phyloP scores from a whole-genome alignment of 2,329 filamentous ascomycete genomes.

The Tolypocladium ophioglossoides region DNA sequence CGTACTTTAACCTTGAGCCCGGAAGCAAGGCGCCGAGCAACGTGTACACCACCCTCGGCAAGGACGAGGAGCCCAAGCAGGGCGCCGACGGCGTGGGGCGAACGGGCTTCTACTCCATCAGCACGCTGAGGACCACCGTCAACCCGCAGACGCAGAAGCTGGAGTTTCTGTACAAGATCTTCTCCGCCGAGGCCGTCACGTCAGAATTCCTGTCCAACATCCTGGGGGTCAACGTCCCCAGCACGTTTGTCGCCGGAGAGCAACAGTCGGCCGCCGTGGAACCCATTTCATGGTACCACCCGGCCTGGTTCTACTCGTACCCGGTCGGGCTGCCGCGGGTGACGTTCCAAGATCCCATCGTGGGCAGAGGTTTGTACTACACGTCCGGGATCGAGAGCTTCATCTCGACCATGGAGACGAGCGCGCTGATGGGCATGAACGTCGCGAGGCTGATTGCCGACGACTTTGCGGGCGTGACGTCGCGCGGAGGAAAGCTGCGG shows the following conservation, averaged over 20 bases:
- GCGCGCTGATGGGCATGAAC: conserved; percentile 80
- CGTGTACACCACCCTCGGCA: conserved; percentile 72
- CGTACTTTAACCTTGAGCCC: conserved; percentile 58
- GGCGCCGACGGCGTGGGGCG: conserved; percentile 54
- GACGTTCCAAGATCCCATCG: conserved; percentile 71
- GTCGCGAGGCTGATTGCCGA: conserved; percentile 63
- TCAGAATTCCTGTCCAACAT: conserved; percentile 41
- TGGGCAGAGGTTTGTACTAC: conserved; percentile 60
- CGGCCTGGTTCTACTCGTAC: conserved; percentile 74
- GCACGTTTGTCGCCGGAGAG: conserved; percentile 20
- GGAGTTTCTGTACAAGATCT: conserved; percentile 57
- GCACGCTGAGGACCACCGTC: conserved; percentile 52
- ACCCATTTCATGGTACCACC: conserved; percentile 64
- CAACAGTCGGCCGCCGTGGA: conserved; percentile 11
- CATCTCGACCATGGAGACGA: conserved; percentile 97
- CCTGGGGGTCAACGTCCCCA: conserved; percentile 36
- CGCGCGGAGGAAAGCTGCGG: not conserved
- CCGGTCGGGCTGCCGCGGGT: conserved; percentile 75
- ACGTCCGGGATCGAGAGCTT: conserved; percentile 79
- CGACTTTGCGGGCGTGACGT: conserved; percentile 28
- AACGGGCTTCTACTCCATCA: conserved; percentile 78
- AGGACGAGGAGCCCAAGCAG: conserved; percentile 38
- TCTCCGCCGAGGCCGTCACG: conserved; percentile 45
- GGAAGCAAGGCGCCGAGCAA: conserved; percentile 54
- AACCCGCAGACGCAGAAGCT: conserved; percentile 45